Conservation (phyloP, 768 basidiomycete genomes). For the Pholiota molesta region DNA sequence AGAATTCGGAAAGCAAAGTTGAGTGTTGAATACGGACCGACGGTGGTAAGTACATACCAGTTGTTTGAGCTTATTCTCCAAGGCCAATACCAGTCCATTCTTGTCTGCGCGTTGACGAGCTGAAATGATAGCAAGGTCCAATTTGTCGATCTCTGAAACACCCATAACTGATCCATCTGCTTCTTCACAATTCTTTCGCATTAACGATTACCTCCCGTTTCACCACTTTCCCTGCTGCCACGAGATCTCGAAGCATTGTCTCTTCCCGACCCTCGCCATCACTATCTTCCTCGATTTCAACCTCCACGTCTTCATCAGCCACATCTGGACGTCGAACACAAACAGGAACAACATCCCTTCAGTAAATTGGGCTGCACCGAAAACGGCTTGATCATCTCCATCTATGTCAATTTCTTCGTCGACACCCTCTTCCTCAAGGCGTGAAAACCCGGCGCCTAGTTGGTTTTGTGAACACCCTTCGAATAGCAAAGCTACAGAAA, state of each 20-base stretch:
- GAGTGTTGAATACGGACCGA: neutral
- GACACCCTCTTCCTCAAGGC: conserved; percentile 59
- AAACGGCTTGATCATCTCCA: conserved; percentile 69
- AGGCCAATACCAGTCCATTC: conserved; percentile 49
- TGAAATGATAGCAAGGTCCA: conserved; percentile 50
- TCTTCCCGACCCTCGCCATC: conserved; percentile 35
- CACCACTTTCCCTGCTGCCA: conserved; percentile 52
- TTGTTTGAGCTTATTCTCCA: conserved; percentile 63
- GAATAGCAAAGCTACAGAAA: conserved; percentile 7
- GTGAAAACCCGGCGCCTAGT: conserved; percentile 76
- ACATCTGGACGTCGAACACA: conserved; percentile 22
- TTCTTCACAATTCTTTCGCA: conserved; percentile 22
- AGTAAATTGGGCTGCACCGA: conserved; percentile 75
- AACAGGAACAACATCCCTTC: conserved; percentile 66
- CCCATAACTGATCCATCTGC: conserved; percentile 44
- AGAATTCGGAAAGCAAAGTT: conserved; percentile 7
- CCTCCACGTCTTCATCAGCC: conserved; percentile 40
- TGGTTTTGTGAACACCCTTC: neutral
- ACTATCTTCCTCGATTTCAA: conserved; percentile 44
- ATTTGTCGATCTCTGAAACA: conserved; percentile 44
- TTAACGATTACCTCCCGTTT: conserved; percentile 23
- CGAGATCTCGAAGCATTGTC: conserved; percentile 51
- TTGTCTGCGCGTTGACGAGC: conserved; percentile 54
- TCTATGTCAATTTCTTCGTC: conserved; percentile 85
- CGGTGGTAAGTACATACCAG: conserved; percentile 40